Conservation (phyloP, 345 rosid genomes). For the Linum usitatissimum region DNA sequence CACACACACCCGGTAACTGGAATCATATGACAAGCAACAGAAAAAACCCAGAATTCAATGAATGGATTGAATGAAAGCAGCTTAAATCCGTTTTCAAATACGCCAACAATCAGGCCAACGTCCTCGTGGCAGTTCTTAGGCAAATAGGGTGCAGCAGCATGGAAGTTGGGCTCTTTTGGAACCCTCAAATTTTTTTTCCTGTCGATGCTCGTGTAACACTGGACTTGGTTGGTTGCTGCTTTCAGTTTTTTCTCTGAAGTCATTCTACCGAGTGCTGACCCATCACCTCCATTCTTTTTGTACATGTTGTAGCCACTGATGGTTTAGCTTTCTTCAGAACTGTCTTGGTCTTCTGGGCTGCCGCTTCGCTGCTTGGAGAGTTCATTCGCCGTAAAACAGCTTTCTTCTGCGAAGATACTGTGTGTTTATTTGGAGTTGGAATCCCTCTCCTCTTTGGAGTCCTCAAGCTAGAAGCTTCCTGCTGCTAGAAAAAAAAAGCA, state of each 20-base stretch:
- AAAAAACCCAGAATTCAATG: constrained; percentile 23
- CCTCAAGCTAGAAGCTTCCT: constrained; percentile 15
- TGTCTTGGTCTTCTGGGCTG: constrained; percentile 14
- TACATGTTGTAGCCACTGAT: constrained; percentile 21
- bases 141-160: constrained; percentile 24
- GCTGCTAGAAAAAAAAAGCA: constrained; percentile 15
- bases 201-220: constrained; percentile 20
- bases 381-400: constrained; percentile 11
- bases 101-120: constrained; percentile 14
- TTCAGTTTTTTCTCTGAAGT: constrained; percentile 11
- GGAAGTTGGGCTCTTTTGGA: constrained; percentile 58
- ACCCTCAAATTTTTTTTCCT: constrained; percentile 29
- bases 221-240: constrained; percentile 18
- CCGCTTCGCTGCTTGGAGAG: constrained; percentile 9
- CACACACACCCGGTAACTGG: neutral
- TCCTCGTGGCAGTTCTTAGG: constrained; percentile 64
- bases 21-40: neutral
- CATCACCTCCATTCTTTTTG: constrained; percentile 18
- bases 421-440: constrained; percentile 18
- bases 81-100: neutral
- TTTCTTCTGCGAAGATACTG: constrained; percentile 23
- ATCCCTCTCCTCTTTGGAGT: constrained; percentile 14
- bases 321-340: constrained; percentile 29
- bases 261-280: neutral
- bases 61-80: constrained; percentile 29